Evolutionary conservation across 116 monocot genomes (phyloP), one percentile per base, ranked within the genome.

Genomic region (Posidonia oceanica): DNA sequence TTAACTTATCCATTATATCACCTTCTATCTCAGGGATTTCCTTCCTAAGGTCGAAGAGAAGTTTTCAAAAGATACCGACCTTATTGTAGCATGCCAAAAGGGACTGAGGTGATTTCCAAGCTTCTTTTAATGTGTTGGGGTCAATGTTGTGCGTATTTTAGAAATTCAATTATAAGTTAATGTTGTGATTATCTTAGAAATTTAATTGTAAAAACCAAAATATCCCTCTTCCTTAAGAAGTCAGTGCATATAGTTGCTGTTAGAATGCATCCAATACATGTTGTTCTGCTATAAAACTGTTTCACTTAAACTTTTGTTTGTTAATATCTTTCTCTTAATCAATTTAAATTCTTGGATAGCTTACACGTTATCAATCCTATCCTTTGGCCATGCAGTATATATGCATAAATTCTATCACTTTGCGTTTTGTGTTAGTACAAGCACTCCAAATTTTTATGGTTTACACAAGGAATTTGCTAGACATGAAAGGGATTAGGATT

Each of bases 71-170:
- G 94, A 94, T 68, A 71, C 80, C 39, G 94, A 85, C 44, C 76
- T 94, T 52, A 90, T 94, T 80, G 58, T 94, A n/a, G 81, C 85
- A 15, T 94, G 94, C 63, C 94, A 94, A 63, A 94, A 94, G 70
- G 94, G 90, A 61, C 71, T 90, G 67, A 90, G 94, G 94, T 87
- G 68, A 40, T 17, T 2, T 68, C 20, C 37, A 48, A 7, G 48
- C 48, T 1, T 48, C 48, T 48, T 48, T 48, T 48, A 0, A 48
- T 48, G 12, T 48, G 48, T 10, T 10, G 48, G 48, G 48, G 48
- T 7, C 7, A 48, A 2, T 10, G 12, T 12, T 48, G 8, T 48
- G 12, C 48, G 7, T 48, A 48, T 48, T 7, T 48, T 48, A 10
- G 7, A 48, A 48, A 48, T 10, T 48, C 29, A 29, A 29, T 29